Percentiles rank a stretch among this genome's conserved stretches.
Evolutionary conservation across 2,329 filamentous ascomycete genomes (phyloP).

Genomic region (Chrysoporthe puriensis): DNA sequence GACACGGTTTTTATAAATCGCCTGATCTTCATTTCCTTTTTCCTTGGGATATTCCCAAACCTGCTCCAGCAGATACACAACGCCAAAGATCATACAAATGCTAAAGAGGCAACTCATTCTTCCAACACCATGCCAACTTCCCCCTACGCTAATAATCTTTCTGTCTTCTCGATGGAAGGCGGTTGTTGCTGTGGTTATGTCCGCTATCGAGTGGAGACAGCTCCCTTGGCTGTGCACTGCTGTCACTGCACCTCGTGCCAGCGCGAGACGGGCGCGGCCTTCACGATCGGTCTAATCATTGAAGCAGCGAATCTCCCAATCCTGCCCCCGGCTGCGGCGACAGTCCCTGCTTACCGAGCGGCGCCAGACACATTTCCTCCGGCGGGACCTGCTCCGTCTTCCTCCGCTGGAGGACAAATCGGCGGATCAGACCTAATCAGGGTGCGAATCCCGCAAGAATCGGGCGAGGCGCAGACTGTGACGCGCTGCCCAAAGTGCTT

Average conservation of each 20-base stretch:
- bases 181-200: conserved; percentile 72
- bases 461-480: conserved; percentile 45
- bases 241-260: conserved; percentile 54
- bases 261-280: conserved; percentile 46
- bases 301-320: conserved; percentile 43
- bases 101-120: not conserved
- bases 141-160: conserved; percentile 27
- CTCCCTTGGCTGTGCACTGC: conserved; percentile 51
- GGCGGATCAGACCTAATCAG: conserved; percentile 1
- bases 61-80: not conserved
- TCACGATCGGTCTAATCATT: conserved; percentile 47
- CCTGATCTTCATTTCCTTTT: not conserved
- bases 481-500: conserved; percentile 48
- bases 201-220: conserved; percentile 65
- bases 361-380: conserved; percentile 18
- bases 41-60: not conserved
- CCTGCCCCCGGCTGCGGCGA: conserved; percentile 35
- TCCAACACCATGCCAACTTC: conserved; percentile 1
- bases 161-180: conserved; percentile 36
- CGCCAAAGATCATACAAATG: not conserved
- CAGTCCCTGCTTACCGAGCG: conserved; percentile 28
- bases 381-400: conserved; percentile 17
- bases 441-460: conserved; percentile 42
- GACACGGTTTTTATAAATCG: not conserved
- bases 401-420: not conserved